Evolutionary conservation across 1,284 basidiomycete genomes (phyloP), one percentile per base, ranked within the genome.

Genomic region (Golubevia sp.): DNA sequence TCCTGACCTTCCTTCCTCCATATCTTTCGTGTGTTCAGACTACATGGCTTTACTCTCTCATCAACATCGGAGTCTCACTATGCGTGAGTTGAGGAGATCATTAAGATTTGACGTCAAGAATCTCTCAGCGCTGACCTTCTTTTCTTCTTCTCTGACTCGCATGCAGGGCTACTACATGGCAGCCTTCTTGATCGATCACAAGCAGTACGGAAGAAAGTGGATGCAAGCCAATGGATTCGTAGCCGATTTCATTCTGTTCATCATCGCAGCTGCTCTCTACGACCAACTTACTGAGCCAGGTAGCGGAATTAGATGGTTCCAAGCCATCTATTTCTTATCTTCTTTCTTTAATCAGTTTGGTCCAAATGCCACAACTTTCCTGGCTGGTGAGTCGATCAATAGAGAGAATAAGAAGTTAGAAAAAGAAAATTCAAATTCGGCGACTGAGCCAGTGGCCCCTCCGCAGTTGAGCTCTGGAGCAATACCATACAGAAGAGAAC

Each of bases 151-250:
- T n/a, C n/a, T n/a, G n/a, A n/a, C n/a, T n/a, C n/a, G n/a, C n/a
- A n/a, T n/a, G n/a, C n/a, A n/a, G n/a, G 87, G 87, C 6, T 87
- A 88, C 83, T 88, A 88, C 81, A 63, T 87, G 49, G 86, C 86
- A 23, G 86, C 87, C n/a, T 59, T 87, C 34, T 71, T 87, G 30
- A 86, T 88, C 74, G 87, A 88, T 79, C 85, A 87, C 85, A 88
- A 88, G 84, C 80, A 85, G 61, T 84, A 83, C 62, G 82, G 82
- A 7, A 72, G 79, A 49, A 83, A 83, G 67, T 77, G 74, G 75
- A 87, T 88, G 86, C 87, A 88, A 76, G 83, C 82, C 38, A 76
- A 87, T 68, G 87, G 86, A 2, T 87, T 88, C 82, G 73, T 86
- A 56, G 77, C 83, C 64, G 84, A 86, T 65, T 86, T 85, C 67